phyloP scores from a whole-genome alignment of 495 filamentous ascomycete genomes.

The Penicillium maclennaniae region DNA sequence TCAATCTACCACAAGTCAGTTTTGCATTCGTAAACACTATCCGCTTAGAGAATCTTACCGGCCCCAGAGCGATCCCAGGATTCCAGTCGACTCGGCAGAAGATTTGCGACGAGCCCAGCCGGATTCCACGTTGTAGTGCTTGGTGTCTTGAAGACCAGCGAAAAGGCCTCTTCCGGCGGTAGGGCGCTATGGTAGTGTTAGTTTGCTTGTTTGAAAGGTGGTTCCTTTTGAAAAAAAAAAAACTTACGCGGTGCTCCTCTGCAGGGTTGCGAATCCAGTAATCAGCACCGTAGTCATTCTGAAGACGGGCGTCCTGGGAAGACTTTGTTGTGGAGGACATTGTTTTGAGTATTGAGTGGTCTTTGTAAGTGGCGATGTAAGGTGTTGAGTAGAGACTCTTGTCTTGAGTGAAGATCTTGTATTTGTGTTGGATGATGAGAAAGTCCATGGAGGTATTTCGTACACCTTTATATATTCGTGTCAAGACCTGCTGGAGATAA shows the following conservation, averaged over 20 bases:
- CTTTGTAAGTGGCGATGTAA: slow-evolving; percentile 3
- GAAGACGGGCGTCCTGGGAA: slow-evolving; percentile 23
- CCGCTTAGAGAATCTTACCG: slow-evolving; percentile 3
- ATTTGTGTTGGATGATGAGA: neutral
- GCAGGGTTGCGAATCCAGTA: slow-evolving; percentile 32
- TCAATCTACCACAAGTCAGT: slow-evolving; percentile 10
- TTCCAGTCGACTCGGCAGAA: slow-evolving; percentile 6
- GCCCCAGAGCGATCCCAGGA: slow-evolving; percentile 17
- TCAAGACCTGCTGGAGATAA: neutral
- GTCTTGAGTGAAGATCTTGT: neutral
- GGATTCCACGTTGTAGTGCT: slow-evolving; percentile 41
- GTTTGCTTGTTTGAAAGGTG: neutral
- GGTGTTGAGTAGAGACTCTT: neutral
- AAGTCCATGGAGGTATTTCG: neutral
- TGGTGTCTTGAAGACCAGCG: slow-evolving; percentile 43
- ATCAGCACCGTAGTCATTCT: slow-evolving; percentile 42
- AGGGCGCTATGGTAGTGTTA: slow-evolving; percentile 21
- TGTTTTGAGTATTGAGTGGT: neutral
- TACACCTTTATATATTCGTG: neutral
- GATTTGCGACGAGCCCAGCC: slow-evolving; percentile 37
- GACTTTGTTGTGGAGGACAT: slow-evolving; percentile 7
- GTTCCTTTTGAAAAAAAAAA: neutral
- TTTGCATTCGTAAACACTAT: neutral
- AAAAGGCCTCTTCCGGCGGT: slow-evolving; percentile 43
- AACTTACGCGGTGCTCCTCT: slow-evolving; percentile 24